A percentile compares a stretch with the other conserved stretches of the same genome.
Evolutionary conservation across 495 filamentous ascomycete genomes (phyloP).

Genomic region (Pseudoneurospora amorphoporcata): DNA sequence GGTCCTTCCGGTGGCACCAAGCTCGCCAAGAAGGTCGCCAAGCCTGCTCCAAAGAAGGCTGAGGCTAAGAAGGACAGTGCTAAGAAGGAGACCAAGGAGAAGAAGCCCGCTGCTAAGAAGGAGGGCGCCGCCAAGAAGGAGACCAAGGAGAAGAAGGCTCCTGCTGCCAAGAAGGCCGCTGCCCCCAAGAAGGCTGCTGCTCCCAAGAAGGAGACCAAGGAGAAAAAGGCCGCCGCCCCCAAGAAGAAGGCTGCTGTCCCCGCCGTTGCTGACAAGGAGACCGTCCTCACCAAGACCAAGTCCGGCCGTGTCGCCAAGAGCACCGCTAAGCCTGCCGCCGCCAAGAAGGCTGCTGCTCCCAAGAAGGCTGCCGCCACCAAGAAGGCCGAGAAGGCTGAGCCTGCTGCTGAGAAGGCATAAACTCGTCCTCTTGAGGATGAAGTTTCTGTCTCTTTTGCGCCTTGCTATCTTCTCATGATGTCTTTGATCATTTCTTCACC

Average conservation of each 20-base stretch:
- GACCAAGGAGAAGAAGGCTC: constrained; percentile 16
- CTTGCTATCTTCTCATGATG: constrained; percentile 9
- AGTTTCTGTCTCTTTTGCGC: neutral
- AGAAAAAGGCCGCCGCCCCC: constrained; percentile 38
- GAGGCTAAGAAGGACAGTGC: constrained; percentile 40
- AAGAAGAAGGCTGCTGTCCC: constrained; percentile 33
- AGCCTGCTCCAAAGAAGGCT: constrained; percentile 29
- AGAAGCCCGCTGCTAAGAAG: constrained; percentile 35
- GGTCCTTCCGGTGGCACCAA: constrained; percentile 92
- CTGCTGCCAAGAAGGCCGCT: constrained; percentile 10
- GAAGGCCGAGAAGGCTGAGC: constrained; percentile 30
- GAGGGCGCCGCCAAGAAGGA: constrained; percentile 15
- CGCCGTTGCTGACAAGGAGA: constrained; percentile 40
- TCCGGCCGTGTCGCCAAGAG: constrained; percentile 79
- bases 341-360: constrained; percentile 54
- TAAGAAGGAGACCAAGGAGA: constrained; percentile 29
- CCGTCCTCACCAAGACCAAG: constrained; percentile 77
- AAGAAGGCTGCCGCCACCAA: constrained; percentile 47
- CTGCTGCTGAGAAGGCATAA: constrained; percentile 12
- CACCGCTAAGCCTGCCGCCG: constrained; percentile 40
- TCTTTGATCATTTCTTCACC: constrained; percentile 4
- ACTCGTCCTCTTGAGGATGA: neutral
- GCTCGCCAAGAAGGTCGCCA: constrained; percentile 73
- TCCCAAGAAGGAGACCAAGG: constrained; percentile 28
- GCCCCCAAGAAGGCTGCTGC: constrained; percentile 24